Evolutionary conservation across 192 early-diverging fungal genomes (phyloP).

Genomic region (Podila epigama): DNA sequence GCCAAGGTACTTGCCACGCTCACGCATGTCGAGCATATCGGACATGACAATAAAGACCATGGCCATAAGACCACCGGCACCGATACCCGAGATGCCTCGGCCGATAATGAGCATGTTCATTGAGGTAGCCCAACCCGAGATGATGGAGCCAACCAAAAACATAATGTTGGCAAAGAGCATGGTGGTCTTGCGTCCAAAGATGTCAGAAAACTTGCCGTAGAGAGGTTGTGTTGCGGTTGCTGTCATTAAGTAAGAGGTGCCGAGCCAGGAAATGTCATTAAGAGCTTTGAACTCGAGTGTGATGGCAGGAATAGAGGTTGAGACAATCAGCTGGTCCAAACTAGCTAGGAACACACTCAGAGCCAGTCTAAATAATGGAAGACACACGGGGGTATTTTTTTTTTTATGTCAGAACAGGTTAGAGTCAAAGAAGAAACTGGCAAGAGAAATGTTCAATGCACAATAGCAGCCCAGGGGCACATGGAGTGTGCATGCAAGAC

Average conservation of each 20-base stretch:
- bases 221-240: slow-evolving; percentile 73
- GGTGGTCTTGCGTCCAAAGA: slow-evolving; percentile 75
- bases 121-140: slow-evolving; percentile 64
- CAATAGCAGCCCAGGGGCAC: background rate
- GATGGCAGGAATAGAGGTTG: slow-evolving; percentile 69
- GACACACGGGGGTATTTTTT: no score
- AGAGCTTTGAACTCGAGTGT: slow-evolving; percentile 66
- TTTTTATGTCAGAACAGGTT: no score
- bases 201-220: slow-evolving; percentile 65
- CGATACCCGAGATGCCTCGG: slow-evolving; percentile 76
- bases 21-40: slow-evolving; percentile 66
- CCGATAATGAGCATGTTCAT: slow-evolving; percentile 69
- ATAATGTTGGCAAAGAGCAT: slow-evolving; percentile 66
- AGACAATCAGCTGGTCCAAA: slow-evolving; percentile 78
- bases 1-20: slow-evolving; percentile 72
- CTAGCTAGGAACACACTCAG: slow-evolving; percentile 66
- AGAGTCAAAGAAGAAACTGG: no score
- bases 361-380: slow-evolving; percentile 16
- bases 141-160: slow-evolving; percentile 69
- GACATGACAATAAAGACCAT: slow-evolving; percentile 70
- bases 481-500: background rate
- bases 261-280: slow-evolving; percentile 65
- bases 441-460: no score
- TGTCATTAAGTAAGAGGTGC: slow-evolving; percentile 69
- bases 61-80: slow-evolving; percentile 66